Percentiles rank a stretch among this genome's conserved stretches.
Evolutionary conservation across 495 filamentous ascomycete species (phyloP).

Genomic region (Entonaema liquescens): DNA sequence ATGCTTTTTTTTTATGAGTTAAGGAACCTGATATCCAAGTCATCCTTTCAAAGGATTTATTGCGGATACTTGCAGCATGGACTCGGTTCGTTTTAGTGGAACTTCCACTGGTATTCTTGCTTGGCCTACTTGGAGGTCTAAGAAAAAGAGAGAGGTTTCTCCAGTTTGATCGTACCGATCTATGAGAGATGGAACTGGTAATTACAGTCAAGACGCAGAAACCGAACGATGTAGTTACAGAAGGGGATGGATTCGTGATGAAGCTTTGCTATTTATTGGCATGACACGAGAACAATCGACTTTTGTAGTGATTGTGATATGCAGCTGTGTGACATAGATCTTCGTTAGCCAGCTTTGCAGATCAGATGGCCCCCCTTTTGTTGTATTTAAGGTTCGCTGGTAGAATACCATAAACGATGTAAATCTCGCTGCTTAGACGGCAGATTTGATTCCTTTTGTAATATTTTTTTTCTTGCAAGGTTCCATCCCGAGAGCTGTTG

Average conservation of each 20-base stretch:
- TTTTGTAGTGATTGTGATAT: constrained; percentile 10
- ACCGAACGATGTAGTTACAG: constrained; percentile 19
- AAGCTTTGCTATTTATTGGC: constrained; percentile 22
- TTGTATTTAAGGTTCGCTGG: neutral
- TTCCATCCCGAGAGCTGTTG: neutral
- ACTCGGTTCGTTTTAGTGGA: neutral
- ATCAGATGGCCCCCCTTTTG: neutral
- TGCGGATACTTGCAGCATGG: neutral
- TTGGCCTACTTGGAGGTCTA: constrained; percentile 14
- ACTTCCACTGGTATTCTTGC: neutral
- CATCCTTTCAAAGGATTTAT: constrained; percentile 16
- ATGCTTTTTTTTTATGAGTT: constrained; percentile 4
- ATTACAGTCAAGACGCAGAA: constrained; percentile 1
- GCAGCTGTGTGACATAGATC: neutral
- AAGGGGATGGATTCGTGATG: constrained; percentile 5
- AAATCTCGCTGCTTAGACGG: neutral
- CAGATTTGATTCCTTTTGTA: neutral
- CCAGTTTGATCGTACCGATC: constrained; percentile 18
- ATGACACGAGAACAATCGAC: neutral
- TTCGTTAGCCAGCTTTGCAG: constrained; percentile 1
- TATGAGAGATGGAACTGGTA: constrained; percentile 1
- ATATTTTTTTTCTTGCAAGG: neutral
- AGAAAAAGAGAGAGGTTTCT: constrained; percentile 5
- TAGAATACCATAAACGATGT: neutral
- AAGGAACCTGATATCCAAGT: constrained; percentile 2